Base-by-base conservation (phyloP, 2,329 filamentous ascomycete species). In the Diaporthe aspalathi region DNA sequence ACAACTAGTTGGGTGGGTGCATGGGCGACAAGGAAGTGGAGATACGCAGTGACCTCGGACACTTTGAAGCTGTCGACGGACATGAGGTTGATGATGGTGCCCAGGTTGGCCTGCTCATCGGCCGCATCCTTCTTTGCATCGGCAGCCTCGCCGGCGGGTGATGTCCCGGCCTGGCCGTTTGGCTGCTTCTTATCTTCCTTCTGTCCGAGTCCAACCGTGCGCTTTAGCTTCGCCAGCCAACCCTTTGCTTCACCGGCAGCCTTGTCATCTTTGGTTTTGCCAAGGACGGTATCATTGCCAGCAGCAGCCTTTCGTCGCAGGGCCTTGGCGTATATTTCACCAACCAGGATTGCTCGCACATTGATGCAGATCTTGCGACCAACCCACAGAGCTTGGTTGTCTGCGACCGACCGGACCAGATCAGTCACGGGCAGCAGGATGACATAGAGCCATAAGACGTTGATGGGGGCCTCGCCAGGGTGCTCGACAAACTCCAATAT, bases 11-110 rank as follows among this genome's bases (percentile, higher is more conserved):
- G 95, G 0, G 96, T 93, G 0, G 96, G 96, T 1, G 95, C 95
- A 73, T 93, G 91, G 0, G 95, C 95, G 85, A 95, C 93, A n/a
- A 99, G 85, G 81, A 97, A 99, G 82, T 99, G 96, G 40, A 99
- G 85, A 80, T 99, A 99, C 0, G 95, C 93, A 47, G 94, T 96
- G 72, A 97, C 92, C 79, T 99, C 96, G 73, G 94, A 93, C 69
- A 99, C 94, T 83, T 99, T 99, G 89, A 98, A 98, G 60, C 95
- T 98, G 84, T 99, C 97, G 50, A 99, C 97, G 14, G 96, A 97
- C 96, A 99, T 99, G 75, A 99, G 86, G 81, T 98, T 99, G 84
- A 99, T 99, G 78, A 99, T 98, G n/a, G 96, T 97, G 74, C 97
- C 96, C 65, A 97, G 88, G 73, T 96, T 98, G 49, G 94, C 95